Base-by-base conservation (phyloP, 2,329 filamentous ascomycete genomes). In the Fusarium gaditjirri region DNA sequence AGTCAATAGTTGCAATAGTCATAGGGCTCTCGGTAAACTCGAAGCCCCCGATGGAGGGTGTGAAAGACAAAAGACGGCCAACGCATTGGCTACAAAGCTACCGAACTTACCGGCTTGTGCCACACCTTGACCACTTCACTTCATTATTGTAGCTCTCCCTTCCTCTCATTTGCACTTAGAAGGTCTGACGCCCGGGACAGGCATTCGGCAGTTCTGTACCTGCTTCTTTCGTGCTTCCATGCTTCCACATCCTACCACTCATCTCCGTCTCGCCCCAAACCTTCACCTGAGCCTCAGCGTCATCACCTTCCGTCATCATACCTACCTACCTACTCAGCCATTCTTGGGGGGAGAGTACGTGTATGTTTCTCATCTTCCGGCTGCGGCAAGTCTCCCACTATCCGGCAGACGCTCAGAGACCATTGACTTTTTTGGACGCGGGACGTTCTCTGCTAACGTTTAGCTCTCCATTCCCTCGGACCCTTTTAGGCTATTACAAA, bases 181-280 rank as follows among this genome's bases (percentile, higher is more conserved):
- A 35, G 47, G 56, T 43, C 29, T 59, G 54, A 42, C 12, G 61
- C 33, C 52, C 68, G 67, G 70, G 55, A 56, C 42, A 47, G 33
- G 47, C 23, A 54, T 62, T 71, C 70, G 70, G 70, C 66, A 72
- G 66, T 73, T 72, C 56, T 39, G 53, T 63, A 60, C 65, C 70
- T 72, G 57, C 70, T 72, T 72, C 65, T 70, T 47, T 61, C 21
- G 55, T 61, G 69, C 69, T 71, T 71, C 69, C 46, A 64, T 46
- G 29, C 36, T 68, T 68, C 56, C 43, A 53, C 25, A 44, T 23
- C 13, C 31, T 25, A 6, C 29, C 35, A 10, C 29, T 42, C 35
- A 39, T 54, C 38, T 33, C 42, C n/a, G 29, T 61, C 11, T 53
- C 8, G 19, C 25, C 46, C 17, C n/a, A 52, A 52, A 43, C 23